Conservation (phyloP, 495 filamentous ascomycete species). For the Chaetomium cochliodes region DNA sequence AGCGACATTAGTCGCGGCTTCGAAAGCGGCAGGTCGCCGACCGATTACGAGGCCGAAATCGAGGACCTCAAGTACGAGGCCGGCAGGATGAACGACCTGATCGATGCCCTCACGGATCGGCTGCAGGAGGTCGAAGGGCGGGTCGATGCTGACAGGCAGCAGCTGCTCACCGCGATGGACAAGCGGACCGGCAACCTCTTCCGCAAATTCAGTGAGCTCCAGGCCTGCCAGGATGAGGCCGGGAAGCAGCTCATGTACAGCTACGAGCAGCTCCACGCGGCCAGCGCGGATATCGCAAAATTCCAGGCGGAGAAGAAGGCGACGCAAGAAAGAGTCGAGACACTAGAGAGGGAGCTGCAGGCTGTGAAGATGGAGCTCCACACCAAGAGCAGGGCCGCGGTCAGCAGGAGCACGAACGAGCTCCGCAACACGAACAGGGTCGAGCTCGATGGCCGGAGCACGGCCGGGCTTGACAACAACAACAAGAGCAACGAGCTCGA, state of each 20-base stretch:
- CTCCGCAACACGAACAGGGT: neutral
- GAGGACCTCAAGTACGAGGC: neutral
- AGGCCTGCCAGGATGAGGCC: neutral
- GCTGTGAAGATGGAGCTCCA: neutral
- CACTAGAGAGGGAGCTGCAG: neutral
- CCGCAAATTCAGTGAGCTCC: neutral
- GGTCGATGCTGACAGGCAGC: too few species aligned
- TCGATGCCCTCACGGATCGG: neutral
- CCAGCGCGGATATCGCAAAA: neutral
- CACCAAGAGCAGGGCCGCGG: too few species aligned
- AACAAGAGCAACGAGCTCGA: too few species aligned
- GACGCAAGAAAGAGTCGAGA: neutral
- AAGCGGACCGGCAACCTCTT: too few species aligned
- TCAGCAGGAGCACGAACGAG: too few species aligned
- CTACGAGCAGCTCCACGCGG: neutral
- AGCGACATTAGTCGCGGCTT: neutral
- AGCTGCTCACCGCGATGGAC: neutral
- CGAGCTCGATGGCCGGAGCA: too few species aligned
- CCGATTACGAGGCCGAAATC: neutral
- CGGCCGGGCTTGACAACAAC: too few species aligned
- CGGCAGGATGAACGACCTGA: too few species aligned
- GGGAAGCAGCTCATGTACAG: neutral
- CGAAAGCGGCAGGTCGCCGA: neutral
- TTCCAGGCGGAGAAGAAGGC: neutral
- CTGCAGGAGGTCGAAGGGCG: neutral